These are phyloP conservation scores for Hanseniaspora hatyaiensis DNA, from an alignment of 805 yeast species.

Conservation along the genomic window DNA sequence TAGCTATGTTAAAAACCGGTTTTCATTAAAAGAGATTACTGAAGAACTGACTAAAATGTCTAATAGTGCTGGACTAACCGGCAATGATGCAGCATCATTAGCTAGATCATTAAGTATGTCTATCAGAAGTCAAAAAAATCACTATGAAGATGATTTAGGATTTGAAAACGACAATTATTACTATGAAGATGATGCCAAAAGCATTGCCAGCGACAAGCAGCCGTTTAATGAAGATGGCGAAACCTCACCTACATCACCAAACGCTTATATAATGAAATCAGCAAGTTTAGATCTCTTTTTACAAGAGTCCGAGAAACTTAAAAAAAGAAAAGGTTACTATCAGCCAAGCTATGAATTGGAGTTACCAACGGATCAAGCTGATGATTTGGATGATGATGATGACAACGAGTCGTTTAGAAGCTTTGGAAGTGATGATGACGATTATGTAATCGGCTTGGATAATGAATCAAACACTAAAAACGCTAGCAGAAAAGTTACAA, in stretches of 20 bases:
- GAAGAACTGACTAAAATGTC: slow-evolving; percentile 64
- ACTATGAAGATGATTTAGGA: slow-evolving; percentile 13
- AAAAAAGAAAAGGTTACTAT: slow-evolving; percentile 2
- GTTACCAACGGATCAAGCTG: not conserved
- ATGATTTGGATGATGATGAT: not conserved
- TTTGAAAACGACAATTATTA: slow-evolving; percentile 17
- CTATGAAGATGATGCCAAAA: slow-evolving; percentile 1
- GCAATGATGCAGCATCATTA: slow-evolving; percentile 69
- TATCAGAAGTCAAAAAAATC: slow-evolving; percentile 27
- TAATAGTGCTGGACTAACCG: slow-evolving; percentile 63
- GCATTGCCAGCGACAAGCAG: slow-evolving; percentile 1
- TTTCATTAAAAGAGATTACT: slow-evolving; percentile 61
- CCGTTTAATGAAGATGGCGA: not conserved
- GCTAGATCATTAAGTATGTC: slow-evolving; percentile 70
- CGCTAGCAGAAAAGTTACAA: not conserved
- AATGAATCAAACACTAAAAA: not conserved
- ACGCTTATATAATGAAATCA: slow-evolving; percentile 4
- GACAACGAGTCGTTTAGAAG: not conserved
- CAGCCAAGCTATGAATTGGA: slow-evolving; percentile 15
- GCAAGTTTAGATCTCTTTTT: slow-evolving; percentile 1
- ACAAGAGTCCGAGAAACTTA: slow-evolving; percentile 1
- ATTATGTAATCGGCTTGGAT: slow-evolving; percentile 7
- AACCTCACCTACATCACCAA: slow-evolving; percentile 8
- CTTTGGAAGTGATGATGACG: slow-evolving; percentile 10
- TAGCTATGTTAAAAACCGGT: too few relatives aligned